These are phyloP conservation scores for Hypericum androsaemum DNA, from an alignment of 345 rosid species.

Conservation along the genomic window DNA sequence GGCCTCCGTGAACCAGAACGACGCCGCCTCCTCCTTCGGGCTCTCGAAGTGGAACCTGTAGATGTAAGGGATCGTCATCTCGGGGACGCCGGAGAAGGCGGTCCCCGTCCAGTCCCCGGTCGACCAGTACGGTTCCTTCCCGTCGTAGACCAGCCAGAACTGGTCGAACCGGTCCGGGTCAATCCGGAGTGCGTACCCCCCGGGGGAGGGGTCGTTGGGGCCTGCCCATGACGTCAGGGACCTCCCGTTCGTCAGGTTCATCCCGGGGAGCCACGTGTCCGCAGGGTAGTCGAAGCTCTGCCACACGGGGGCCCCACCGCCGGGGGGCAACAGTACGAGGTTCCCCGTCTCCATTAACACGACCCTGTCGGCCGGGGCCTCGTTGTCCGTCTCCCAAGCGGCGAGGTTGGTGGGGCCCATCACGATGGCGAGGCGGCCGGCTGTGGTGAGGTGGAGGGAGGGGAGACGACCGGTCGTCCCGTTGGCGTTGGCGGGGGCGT, in stretches of 20 bases:
- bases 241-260: slow-evolving; percentile 27
- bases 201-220: slow-evolving; percentile 32
- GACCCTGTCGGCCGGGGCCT: slow-evolving; percentile 14
- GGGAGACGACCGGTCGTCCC: slow-evolving; percentile 17
- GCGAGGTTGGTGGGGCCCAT: slow-evolving; percentile 19
- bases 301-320: slow-evolving; percentile 25
- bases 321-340: slow-evolving; percentile 27
- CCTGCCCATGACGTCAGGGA: slow-evolving; percentile 38
- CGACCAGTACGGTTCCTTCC: slow-evolving; percentile 31
- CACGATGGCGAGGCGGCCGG: slow-evolving; percentile 27
- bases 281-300: slow-evolving; percentile 50
- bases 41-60: slow-evolving; percentile 49
- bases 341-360: slow-evolving; percentile 38
- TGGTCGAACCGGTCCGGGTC: slow-evolving; percentile 27
- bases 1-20: slow-evolving; percentile 43
- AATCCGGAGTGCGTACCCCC: slow-evolving; percentile 33
- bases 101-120: slow-evolving; percentile 54
- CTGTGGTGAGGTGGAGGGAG: slow-evolving; percentile 15
- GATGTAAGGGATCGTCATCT: slow-evolving; percentile 44
- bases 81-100: slow-evolving; percentile 39
- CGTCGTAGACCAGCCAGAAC: slow-evolving; percentile 41
- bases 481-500: too few species aligned
- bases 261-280: slow-evolving; percentile 53
- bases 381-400: slow-evolving; percentile 36
- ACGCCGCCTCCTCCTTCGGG: slow-evolving; percentile 41